Percentiles rank a stretch among this genome's conserved stretches.
These are phyloP conservation scores for Sordariomycetes sp. DNA, from an alignment of 2,329 filamentous ascomycete genomes.

Conservation along the genomic window DNA sequence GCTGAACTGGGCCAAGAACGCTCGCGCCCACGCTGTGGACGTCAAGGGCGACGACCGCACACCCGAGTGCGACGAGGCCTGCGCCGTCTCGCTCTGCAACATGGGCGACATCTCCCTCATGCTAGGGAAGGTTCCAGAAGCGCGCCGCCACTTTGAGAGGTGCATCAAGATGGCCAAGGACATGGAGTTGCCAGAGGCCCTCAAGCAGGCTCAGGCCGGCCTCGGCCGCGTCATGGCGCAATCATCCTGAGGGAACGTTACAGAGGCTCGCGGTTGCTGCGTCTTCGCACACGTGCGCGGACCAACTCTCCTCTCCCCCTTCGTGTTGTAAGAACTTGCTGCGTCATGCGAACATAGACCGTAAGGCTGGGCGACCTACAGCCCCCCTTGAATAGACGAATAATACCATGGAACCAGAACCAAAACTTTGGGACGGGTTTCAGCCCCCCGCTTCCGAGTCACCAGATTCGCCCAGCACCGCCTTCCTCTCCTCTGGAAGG, in stretches of 20 bases:
- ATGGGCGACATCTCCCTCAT: slow-evolving; percentile 76
- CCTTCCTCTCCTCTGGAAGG: background rate
- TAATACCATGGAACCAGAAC: background rate
- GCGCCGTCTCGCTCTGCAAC: slow-evolving; percentile 76
- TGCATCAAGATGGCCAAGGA: slow-evolving; percentile 50
- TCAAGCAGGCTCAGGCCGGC: slow-evolving; percentile 40
- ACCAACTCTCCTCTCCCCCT: background rate
- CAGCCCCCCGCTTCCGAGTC: background rate
- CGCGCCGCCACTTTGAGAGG: slow-evolving; percentile 58
- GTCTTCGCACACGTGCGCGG: background rate
- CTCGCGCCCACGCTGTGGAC: slow-evolving; percentile 53
- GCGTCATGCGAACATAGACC: background rate
- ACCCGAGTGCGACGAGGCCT: slow-evolving; percentile 74
- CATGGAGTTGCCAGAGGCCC: slow-evolving; percentile 39
- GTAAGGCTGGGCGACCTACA: background rate
- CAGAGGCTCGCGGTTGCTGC: too few species aligned
- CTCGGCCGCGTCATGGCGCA: slow-evolving; percentile 19
- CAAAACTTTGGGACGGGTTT: background rate
- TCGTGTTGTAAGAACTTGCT: background rate
- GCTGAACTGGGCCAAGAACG: slow-evolving; percentile 69
- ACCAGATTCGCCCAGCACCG: background rate
- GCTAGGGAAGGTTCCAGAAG: slow-evolving; percentile 53
- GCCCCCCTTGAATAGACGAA: background rate
- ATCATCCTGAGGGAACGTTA: background rate
- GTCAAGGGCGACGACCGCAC: slow-evolving; percentile 58